A percentile compares a stretch with the other conserved stretches of the same genome.
Evolutionary conservation across 495 filamentous ascomycete species (phyloP).

Genomic region (Talaromyces ruber): DNA sequence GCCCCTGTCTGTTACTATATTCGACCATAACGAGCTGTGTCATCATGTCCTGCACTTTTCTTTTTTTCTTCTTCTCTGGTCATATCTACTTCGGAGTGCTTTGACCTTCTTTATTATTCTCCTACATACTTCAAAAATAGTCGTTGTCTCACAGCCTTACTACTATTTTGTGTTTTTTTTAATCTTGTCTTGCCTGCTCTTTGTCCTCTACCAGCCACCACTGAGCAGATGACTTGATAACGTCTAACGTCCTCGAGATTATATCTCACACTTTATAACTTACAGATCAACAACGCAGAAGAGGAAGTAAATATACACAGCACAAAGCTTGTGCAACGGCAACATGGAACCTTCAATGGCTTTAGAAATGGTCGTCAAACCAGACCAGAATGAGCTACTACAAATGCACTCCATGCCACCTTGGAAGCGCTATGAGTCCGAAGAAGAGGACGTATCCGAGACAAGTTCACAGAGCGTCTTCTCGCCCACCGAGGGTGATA

Average conservation of each 20-base stretch:
- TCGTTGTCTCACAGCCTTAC: background rate
- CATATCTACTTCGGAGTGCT: background rate
- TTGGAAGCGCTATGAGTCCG: slow-evolving; percentile 31
- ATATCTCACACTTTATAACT: background rate
- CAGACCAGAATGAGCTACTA: slow-evolving; percentile 8
- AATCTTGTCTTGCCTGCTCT: background rate
- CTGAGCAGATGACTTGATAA: background rate
- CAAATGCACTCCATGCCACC: slow-evolving; percentile 29
- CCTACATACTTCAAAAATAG: background rate
- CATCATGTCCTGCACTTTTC: background rate
- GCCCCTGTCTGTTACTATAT: background rate
- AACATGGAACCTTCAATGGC: background rate
- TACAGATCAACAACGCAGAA: background rate
- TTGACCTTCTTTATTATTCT: background rate
- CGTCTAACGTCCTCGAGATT: background rate
- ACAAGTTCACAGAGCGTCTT: slow-evolving; percentile 7
- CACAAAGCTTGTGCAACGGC: background rate
- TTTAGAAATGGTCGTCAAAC: background rate
- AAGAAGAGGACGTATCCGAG: slow-evolving; percentile 37
- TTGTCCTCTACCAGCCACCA: background rate
- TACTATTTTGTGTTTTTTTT: background rate
- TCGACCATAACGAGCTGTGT: background rate
- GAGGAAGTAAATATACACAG: background rate
- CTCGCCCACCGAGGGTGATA: slow-evolving; percentile 22
- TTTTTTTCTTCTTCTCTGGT: background rate